These are phyloP conservation scores for Dictyostelium firmibasis DNA, from an alignment of 78 protist species.

Conservation along the genomic window DNA sequence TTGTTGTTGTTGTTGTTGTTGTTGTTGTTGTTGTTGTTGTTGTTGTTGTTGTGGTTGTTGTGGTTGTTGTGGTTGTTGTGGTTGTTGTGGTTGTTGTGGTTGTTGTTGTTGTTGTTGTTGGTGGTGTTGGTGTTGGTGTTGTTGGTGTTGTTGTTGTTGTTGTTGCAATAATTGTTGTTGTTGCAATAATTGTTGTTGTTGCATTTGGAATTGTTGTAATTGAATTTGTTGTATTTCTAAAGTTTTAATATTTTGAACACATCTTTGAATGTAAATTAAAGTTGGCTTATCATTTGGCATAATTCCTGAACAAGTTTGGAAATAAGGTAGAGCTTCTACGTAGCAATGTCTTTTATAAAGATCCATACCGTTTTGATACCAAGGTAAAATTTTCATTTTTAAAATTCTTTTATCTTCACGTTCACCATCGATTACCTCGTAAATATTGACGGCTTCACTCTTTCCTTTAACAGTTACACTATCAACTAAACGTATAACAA, in stretches of 20 bases:
- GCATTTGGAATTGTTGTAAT: not conserved
- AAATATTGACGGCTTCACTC: conserved; percentile 59
- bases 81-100: not conserved
- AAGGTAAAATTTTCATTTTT: conserved; percentile 23
- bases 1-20: not conserved
- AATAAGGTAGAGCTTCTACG: conserved; percentile 48
- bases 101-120: not conserved
- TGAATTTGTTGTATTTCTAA: not conserved
- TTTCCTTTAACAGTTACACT: conserved; percentile 69
- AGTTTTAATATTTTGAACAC: conserved; percentile 5
- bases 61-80: not conserved
- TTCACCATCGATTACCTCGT: conserved; percentile 78
- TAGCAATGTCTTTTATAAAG: conserved; percentile 6
- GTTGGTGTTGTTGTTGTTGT: not conserved
- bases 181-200: not conserved
- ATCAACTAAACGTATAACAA: conserved; percentile 65
- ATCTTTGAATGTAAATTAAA: conserved; percentile 24
- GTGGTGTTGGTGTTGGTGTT: not conserved
- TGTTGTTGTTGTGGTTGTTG: not conserved
- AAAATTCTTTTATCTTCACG: conserved; percentile 9
- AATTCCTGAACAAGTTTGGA: conserved; percentile 44
- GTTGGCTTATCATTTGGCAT: conserved; percentile 77
- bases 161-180: not conserved
- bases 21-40: not conserved
- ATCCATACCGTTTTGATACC: conserved; percentile 47